phyloP scores from a whole-genome alignment of 2,329 filamentous ascomycete genomes.

The Rutstroemia sp. region DNA sequence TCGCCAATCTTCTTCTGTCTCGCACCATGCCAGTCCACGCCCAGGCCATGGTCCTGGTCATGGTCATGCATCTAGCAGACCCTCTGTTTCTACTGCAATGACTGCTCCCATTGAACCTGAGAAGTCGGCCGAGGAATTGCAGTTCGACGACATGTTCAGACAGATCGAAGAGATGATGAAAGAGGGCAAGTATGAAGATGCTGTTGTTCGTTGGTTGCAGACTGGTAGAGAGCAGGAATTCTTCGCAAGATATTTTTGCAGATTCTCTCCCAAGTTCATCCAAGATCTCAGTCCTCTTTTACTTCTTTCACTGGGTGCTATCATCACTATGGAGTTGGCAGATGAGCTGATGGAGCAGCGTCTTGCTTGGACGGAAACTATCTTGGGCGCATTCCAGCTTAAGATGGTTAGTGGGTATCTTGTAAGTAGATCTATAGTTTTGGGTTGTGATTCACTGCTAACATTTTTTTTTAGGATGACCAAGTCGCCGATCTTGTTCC shows the following conservation, averaged over 20 bases:
- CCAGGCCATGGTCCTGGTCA: conserved; percentile 3
- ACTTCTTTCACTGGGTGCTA: conserved; percentile 57
- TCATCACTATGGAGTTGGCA: conserved; percentile 51
- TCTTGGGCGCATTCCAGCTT: conserved; percentile 43
- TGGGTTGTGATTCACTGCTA: conserved; percentile 17
- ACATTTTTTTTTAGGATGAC: conserved; percentile 37
- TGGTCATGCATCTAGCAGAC: not conserved
- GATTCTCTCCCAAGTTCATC: conserved; percentile 45
- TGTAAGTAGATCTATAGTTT: conserved; percentile 24
- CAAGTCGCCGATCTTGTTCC: conserved; percentile 49
- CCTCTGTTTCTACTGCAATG: conserved; percentile 15
- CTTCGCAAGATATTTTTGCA: conserved; percentile 48
- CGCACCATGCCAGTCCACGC: conserved; percentile 6
- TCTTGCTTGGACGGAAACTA: conserved; percentile 53
- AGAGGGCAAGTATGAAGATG: conserved; percentile 53
- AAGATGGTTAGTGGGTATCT: conserved; percentile 25
- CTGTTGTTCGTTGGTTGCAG: conserved; percentile 61
- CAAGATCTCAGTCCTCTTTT: conserved; percentile 53
- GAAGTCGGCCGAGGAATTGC: conserved; percentile 28
- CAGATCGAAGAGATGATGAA: conserved; percentile 56
- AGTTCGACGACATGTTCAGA: conserved; percentile 48
- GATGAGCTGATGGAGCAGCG: conserved; percentile 47
- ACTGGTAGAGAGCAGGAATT: conserved; percentile 54
- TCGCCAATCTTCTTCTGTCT: conserved; percentile 17
- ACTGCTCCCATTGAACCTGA: conserved; percentile 10